Evolutionary conservation across 495 filamentous ascomycete genomes (phyloP).

Genomic region (Wilcoxina mikolae): DNA sequence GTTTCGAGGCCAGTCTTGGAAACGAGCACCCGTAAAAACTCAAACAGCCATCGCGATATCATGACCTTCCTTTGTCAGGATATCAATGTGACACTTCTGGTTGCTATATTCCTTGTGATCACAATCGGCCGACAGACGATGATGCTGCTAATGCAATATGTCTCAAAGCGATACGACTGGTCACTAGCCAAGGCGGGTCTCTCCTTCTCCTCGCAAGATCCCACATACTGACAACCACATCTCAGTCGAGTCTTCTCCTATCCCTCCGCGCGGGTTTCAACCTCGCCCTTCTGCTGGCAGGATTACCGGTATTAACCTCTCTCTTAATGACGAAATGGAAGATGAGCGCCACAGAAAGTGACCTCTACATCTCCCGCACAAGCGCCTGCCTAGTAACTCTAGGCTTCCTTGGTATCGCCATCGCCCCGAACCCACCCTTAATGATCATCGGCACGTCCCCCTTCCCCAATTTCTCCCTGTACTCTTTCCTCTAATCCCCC

Average conservation of each 20-base stretch:
- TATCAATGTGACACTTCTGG: conserved; percentile 3
- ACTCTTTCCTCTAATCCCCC: too few species aligned
- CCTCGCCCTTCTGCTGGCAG: not conserved
- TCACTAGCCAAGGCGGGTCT: not conserved
- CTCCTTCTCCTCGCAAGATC: too few species aligned
- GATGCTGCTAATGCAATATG: conserved; percentile 5
- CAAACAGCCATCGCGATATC: not conserved
- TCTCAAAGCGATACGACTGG: conserved; percentile 2
- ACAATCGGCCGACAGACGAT: conserved; percentile 7
- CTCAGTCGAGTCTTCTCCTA: too few species aligned
- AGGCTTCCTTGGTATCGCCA: not conserved
- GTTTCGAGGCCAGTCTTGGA: too few species aligned
- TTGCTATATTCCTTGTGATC: conserved; percentile 2
- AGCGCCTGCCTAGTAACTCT: not conserved
- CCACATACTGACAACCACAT: too few species aligned
- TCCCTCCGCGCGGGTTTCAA: not conserved
- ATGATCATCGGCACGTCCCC: too few species aligned
- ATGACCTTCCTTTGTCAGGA: conserved; percentile 4
- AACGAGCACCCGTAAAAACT: too few species aligned
- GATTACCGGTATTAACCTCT: not conserved
- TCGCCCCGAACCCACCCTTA: not conserved
- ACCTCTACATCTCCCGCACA: conserved; percentile 4
- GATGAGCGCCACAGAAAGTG: not conserved
- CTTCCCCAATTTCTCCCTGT: too few species aligned
- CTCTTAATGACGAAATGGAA: not conserved